Conservation (phyloP, 768 basidiomycete species). For the Cantharellus cinnabarinus region DNA sequence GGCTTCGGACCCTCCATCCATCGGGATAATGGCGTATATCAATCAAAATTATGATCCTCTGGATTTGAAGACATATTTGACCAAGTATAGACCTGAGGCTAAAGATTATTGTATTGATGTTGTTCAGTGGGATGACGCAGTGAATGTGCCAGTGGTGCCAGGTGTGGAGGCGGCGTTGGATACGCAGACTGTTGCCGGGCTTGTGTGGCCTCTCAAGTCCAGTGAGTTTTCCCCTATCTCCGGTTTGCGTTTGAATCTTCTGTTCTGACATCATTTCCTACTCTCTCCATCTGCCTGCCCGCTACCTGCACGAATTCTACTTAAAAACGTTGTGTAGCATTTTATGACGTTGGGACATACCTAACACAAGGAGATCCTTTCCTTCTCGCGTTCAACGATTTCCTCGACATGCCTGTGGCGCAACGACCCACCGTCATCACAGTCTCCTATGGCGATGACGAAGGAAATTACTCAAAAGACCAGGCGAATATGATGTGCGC, state of each 20-base stretch:
- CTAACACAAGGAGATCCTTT: neutral
- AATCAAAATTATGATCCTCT: neutral
- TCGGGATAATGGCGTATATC: neutral
- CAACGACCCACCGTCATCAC: neutral
- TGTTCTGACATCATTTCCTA: too few relatives aligned
- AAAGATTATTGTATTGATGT: neutral
- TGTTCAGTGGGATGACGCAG: neutral
- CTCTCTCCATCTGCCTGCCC: too few relatives aligned
- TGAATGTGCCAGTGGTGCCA: neutral
- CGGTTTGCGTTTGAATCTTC: neutral
- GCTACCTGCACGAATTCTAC: too few relatives aligned
- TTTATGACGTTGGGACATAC: neutral
- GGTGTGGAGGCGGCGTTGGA: neutral
- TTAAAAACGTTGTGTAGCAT: neutral
- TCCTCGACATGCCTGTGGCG: neutral
- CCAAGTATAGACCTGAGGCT: neutral
- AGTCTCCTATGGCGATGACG: neutral
- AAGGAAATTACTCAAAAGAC: neutral
- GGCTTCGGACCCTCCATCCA: neutral
- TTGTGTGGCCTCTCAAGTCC: neutral
- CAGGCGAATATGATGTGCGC: neutral
- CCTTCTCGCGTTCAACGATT: neutral
- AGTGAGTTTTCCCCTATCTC: neutral
- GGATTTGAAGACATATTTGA: neutral
- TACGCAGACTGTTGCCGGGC: neutral